Conservation (phyloP, 768 basidiomycete genomes). For the Leucocoprinus birnbaumii region DNA sequence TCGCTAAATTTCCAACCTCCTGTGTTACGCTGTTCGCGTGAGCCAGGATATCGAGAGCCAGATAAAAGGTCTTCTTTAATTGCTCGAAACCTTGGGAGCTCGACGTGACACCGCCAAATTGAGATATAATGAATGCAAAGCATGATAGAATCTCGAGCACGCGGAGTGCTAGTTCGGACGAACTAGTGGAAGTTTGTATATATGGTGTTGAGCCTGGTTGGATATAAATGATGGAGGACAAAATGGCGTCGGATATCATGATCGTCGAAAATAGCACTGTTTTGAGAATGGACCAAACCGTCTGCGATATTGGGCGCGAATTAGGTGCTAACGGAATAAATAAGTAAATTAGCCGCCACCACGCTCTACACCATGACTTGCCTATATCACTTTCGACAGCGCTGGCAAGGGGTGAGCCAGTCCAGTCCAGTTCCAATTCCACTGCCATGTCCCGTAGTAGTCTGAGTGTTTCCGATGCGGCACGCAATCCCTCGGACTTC, state of each 20-base stretch:
- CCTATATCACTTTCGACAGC: conserved; percentile 30
- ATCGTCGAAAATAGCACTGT: conserved; percentile 71
- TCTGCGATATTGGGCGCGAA: conserved; percentile 40
- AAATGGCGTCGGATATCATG: conserved; percentile 63
- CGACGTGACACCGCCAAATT: conserved; percentile 73
- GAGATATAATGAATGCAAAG: conserved; percentile 73
- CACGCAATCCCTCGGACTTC: conserved; percentile 26
- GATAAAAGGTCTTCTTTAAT: conserved; percentile 72
- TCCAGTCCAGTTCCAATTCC: conserved; percentile 49
- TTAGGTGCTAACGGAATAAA: conserved; percentile 33
- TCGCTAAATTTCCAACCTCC: conserved; percentile 17
- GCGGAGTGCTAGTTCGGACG: conserved; percentile 49
- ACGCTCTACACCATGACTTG: conserved; percentile 16
- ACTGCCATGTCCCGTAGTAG: conserved; percentile 33
- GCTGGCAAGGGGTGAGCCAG: conserved; percentile 33
- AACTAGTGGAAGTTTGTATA: conserved; percentile 25
- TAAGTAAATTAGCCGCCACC: not conserved
- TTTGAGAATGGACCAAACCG: conserved; percentile 69
- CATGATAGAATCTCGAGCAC: conserved; percentile 58
- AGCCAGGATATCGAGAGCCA: conserved; percentile 71
- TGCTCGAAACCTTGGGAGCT: conserved; percentile 62
- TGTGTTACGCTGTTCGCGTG: conserved; percentile 20
- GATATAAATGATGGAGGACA: conserved; percentile 53
- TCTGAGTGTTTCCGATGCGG: conserved; percentile 27
- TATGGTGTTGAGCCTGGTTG: conserved; percentile 26